Evolutionary conservation across 2,329 filamentous ascomycete genomes (phyloP), one percentile per base, ranked within the genome.

Genomic region (Pseudohalonectria lignicola): DNA sequence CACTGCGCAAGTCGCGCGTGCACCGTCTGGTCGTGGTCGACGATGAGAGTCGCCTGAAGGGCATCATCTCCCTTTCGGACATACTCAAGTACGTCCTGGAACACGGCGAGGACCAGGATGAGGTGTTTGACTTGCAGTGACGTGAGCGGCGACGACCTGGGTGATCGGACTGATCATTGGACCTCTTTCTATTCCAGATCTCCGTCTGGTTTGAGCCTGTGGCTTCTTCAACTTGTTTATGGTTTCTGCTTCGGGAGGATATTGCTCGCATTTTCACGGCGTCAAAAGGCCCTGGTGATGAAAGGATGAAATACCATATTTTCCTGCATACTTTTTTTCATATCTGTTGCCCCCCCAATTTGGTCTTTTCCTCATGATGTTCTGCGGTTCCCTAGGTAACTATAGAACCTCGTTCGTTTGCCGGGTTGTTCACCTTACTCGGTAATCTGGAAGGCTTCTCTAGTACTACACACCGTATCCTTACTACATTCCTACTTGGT

Each of bases 31-130:
- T 96, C 40, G 82, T 98, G 35, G 85, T 98, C 41, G 88, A 98
- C 58, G 87, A 95, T 47, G 75, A 88, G 37, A 86, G 80, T 55
- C 79, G 80, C 48, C 75, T 98, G 39, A 84, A 82, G 56, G 92
- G 92, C 34, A 77, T 98, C 39, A 79, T 98, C 43, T 95, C 88
- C 6, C 69, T 98, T 39, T 96, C 90, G 42, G 92, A 98, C 61
- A 95, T 98, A 47, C 74, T 98, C 48, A 87, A 94, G 53, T 95
- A 98, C 56, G 86, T 95, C 38, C 69, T 98, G 46, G 69, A 94
- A 17, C 74, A 86, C 49, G 85, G 85, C 37, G 81, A 86, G 52
- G 79, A 76, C 47, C 60, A 78, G 26, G 66, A 69, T 50, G 41
- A 44, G 26, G n/a, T 3, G 18, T 18, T 12, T 37, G 17, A 34